These are phyloP conservation scores for Blastobotrys americana DNA, from an alignment of 805 yeast genomes.

Conservation along the genomic window DNA sequence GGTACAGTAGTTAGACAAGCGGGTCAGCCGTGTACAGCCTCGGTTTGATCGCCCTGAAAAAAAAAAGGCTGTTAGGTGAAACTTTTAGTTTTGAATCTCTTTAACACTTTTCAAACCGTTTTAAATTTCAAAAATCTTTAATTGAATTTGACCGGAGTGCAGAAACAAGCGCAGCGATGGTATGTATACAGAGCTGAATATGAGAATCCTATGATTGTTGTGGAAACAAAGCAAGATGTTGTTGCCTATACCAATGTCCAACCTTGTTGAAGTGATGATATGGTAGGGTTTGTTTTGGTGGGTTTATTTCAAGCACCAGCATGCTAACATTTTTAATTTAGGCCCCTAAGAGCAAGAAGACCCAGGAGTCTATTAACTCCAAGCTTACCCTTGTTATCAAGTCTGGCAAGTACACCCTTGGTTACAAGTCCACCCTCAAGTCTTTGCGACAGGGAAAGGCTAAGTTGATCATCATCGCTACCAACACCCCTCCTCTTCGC, in stretches of 20 bases:
- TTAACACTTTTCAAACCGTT: too few relatives aligned
- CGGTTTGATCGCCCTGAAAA: not conserved
- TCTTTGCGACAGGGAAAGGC: constrained; percentile 98
- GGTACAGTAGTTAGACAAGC: not conserved
- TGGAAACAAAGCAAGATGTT: not conserved
- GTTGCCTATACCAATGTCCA: not conserved
- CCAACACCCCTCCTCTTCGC: constrained; percentile 99
- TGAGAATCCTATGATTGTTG: not conserved
- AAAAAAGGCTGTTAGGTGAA: too few relatives aligned
- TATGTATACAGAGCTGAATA: constrained; percentile 46
- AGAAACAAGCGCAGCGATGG: constrained; percentile 89
- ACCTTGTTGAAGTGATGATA: not conserved
- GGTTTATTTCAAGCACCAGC: not conserved
- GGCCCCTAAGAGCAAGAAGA: constrained; percentile 95
- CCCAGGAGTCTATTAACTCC: constrained; percentile 92
- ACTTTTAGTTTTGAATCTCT: too few relatives aligned
- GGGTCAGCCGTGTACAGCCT: not conserved
- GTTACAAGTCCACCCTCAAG: constrained; percentile 98
- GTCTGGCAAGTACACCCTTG: constrained; percentile 99
- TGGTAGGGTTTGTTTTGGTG: too few relatives aligned
- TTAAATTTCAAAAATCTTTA: too few relatives aligned
- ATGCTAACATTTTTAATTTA: constrained; percentile 29
- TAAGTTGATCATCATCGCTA: constrained; percentile 94
- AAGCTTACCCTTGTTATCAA: constrained; percentile 96
- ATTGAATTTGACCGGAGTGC: constrained; percentile 91